Conservation (phyloP, 2,329 filamentous ascomycete genomes). For the Pseudomassariella vexata region DNA sequence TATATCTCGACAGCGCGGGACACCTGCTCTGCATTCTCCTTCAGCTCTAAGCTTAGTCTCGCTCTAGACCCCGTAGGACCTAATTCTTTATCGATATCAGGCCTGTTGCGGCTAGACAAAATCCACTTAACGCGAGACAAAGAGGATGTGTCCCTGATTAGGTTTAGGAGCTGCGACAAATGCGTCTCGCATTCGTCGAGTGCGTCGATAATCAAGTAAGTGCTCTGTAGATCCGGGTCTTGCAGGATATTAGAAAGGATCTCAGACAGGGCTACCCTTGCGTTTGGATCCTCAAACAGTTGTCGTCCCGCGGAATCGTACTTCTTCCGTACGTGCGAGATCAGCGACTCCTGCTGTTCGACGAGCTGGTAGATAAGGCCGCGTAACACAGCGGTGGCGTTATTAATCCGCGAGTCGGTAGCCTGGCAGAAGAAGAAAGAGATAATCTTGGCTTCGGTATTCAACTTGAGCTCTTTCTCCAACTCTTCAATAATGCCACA, state of each 20-base stretch:
- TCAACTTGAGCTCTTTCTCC: no score
- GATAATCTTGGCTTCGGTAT: no score
- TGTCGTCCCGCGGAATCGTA: slow-evolving; percentile 23
- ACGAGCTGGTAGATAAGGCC: slow-evolving; percentile 23
- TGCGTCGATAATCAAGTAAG: slow-evolving; percentile 37
- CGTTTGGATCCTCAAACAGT: slow-evolving; percentile 31
- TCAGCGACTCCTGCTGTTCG: slow-evolving; percentile 21
- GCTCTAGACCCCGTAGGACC: slow-evolving; percentile 11
- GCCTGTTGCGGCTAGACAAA: slow-evolving; percentile 35
- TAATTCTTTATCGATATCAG: slow-evolving; percentile 27
- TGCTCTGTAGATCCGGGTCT: slow-evolving; percentile 23
- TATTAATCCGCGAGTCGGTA: slow-evolving; percentile 18
- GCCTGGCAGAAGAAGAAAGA: slow-evolving; percentile 28
- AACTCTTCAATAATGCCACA: slow-evolving; percentile 21
- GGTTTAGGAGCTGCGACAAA: slow-evolving; percentile 23
- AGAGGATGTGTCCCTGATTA: slow-evolving; percentile 27
- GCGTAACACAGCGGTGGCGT: slow-evolving; percentile 23
- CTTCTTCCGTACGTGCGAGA: slow-evolving; percentile 24
- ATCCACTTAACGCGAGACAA: slow-evolving; percentile 31
- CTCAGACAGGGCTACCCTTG: slow-evolving; percentile 28
- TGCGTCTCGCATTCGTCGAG: slow-evolving; percentile 37
- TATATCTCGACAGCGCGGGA: slow-evolving; percentile 29
- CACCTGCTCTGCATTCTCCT: slow-evolving; percentile 24
- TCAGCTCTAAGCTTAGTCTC: slow-evolving; percentile 30
- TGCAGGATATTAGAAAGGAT: slow-evolving; percentile 35